Conservation (phyloP, 148 eudicot genomes). For the Cornus controversa region DNA sequence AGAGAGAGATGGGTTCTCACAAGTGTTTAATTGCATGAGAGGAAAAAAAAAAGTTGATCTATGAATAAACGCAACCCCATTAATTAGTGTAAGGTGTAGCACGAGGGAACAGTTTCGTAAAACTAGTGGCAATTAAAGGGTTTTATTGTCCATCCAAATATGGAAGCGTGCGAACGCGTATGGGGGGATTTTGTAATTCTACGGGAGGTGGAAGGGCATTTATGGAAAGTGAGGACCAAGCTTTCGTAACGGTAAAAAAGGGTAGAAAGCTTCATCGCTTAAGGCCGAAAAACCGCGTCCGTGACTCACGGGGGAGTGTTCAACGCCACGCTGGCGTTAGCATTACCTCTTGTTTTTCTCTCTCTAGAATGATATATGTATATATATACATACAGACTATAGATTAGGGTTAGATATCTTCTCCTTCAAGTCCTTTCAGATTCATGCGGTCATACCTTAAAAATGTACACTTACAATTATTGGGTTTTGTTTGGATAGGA, state of each 20-base stretch:
- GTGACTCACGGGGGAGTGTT: background rate
- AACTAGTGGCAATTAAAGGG: background rate
- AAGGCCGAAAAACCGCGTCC: background rate
- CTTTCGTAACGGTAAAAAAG: background rate
- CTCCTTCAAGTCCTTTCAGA: background rate
- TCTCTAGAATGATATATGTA: background rate
- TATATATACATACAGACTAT: background rate
- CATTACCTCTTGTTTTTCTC: background rate
- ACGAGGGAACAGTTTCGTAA: background rate
- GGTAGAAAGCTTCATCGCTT: background rate
- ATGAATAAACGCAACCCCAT: background rate
- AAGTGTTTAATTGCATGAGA: too few relatives aligned
- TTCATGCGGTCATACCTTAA: background rate
- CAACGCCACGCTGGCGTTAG: background rate
- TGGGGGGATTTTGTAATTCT: background rate
- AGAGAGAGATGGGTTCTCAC: too few relatives aligned
- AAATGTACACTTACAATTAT: too few relatives aligned
- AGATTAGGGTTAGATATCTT: background rate
- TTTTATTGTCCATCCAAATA: too few relatives aligned
- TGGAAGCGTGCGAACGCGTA: too few relatives aligned
- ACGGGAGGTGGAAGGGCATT: background rate
- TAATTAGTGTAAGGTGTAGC: too few relatives aligned
- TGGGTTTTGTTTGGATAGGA: too few relatives aligned
- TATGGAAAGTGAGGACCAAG: background rate
- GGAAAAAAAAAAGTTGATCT: too few relatives aligned